These are phyloP conservation scores for Phalaenopsis equestris DNA, from an alignment of 106 monocot genomes.

Conservation along the genomic window DNA sequence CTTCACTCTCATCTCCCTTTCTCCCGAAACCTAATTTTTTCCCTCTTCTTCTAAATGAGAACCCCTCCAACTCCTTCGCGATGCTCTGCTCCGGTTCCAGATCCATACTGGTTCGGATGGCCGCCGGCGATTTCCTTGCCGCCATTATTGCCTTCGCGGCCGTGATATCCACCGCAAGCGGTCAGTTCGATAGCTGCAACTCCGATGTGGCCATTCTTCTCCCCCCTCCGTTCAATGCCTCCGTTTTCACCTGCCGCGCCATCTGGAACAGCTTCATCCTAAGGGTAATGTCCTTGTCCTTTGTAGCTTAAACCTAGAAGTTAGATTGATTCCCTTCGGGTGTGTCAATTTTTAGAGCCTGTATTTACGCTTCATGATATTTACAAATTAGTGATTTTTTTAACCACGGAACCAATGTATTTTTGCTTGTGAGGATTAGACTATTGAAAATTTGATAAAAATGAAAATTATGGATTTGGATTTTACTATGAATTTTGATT, in stretches of 20 bases:
- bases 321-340: too few relatives aligned
- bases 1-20: background rate
- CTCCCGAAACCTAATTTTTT: background rate
- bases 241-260: constrained; percentile 29
- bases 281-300: constrained; percentile 21
- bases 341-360: too few relatives aligned
- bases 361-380: too few relatives aligned
- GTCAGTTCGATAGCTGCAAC: constrained; percentile 37
- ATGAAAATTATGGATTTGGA: too few relatives aligned
- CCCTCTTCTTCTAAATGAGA: background rate
- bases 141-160: background rate
- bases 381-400: too few relatives aligned
- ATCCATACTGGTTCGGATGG: background rate
- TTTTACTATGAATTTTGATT: too few relatives aligned
- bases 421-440: too few relatives aligned
- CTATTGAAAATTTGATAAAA: too few relatives aligned
- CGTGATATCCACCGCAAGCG: background rate
- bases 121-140: background rate
- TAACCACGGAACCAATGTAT: too few relatives aligned
- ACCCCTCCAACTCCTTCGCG: background rate
- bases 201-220: constrained; percentile 32
- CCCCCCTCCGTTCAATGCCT: constrained; percentile 35
- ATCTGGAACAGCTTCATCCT: constrained; percentile 57
- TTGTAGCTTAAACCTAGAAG: too few relatives aligned
- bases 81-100: background rate